Conservation (phyloP, 495 filamentous ascomycete genomes). For the Neurospora hispaniola region DNA sequence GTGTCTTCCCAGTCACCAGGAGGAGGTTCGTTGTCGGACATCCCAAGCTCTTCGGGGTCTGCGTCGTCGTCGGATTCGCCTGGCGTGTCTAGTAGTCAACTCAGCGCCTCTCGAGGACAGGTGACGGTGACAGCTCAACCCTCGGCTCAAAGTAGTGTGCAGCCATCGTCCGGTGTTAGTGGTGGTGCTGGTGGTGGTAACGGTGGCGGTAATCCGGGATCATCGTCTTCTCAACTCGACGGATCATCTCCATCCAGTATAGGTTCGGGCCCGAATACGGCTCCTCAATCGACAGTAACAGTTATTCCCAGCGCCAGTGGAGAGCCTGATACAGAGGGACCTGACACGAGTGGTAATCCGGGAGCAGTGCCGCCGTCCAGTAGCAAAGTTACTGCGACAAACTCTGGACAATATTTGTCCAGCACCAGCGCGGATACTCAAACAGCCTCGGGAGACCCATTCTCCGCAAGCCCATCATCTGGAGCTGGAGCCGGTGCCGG, state of each 20-base stretch:
- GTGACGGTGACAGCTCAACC: background rate
- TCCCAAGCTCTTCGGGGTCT: background rate
- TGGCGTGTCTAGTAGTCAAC: background rate
- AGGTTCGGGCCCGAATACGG: background rate
- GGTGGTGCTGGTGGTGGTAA: background rate
- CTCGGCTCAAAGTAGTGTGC: background rate
- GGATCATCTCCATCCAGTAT: background rate
- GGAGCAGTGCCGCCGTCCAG: background rate
- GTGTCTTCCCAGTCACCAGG: background rate
- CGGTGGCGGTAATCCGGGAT: background rate
- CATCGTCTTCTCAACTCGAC: background rate
- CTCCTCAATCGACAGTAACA: background rate
- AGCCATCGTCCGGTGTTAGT: background rate
- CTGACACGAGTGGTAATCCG: background rate
- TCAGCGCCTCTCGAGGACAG: background rate
- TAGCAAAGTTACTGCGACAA: background rate
- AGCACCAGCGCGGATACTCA: background rate
- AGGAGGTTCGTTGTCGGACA: background rate
- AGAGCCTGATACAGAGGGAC: background rate
- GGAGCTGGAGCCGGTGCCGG: background rate
- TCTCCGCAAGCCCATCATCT: background rate
- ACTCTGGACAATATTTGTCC: background rate
- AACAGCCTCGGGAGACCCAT: background rate
- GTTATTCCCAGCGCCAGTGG: background rate
- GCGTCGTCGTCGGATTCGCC: background rate